Conservation (phyloP, 257 asterid genomes). For the Solanum habrochaites region DNA sequence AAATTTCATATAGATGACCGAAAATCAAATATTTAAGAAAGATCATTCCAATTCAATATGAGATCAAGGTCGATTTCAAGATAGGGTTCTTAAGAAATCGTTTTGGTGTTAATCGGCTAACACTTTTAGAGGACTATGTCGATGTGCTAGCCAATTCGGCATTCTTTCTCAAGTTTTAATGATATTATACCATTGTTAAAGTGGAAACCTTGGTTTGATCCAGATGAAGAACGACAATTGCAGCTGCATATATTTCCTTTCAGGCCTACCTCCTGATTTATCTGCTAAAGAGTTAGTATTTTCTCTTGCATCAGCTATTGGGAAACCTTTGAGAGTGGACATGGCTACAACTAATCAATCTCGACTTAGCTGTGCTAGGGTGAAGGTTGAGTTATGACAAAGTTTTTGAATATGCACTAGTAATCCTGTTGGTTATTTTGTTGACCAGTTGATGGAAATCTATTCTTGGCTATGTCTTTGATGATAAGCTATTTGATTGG, state of each 20-base stretch:
- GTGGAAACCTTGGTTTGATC: background rate
- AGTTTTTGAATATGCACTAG: background rate
- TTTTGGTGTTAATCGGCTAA: too few relatives aligned
- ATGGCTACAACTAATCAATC: too few relatives aligned
- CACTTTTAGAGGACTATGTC: too few relatives aligned
- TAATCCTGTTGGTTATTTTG: background rate
- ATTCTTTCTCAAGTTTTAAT: too few relatives aligned
- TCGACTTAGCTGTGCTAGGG: too few relatives aligned
- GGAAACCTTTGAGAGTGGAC: background rate
- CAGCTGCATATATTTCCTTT: background rate
- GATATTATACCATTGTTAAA: too few relatives aligned
- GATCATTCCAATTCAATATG: too few relatives aligned
- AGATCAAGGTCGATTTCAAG: too few relatives aligned
- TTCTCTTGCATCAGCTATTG: background rate
- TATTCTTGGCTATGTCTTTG: background rate
- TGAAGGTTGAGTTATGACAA: background rate
- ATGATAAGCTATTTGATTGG: background rate
- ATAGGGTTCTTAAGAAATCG: too few relatives aligned
- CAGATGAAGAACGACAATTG: background rate
- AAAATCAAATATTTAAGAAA: too few relatives aligned
- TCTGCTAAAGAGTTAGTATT: background rate
- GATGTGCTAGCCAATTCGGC: too few relatives aligned
- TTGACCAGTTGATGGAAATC: background rate
- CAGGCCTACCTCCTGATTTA: background rate
- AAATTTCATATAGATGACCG: too few relatives aligned